Percentiles rank a stretch among this genome's conserved stretches.
These are phyloP conservation scores for Leishmania major DNA, from an alignment of 208 protist species.

Conservation along the genomic window DNA sequence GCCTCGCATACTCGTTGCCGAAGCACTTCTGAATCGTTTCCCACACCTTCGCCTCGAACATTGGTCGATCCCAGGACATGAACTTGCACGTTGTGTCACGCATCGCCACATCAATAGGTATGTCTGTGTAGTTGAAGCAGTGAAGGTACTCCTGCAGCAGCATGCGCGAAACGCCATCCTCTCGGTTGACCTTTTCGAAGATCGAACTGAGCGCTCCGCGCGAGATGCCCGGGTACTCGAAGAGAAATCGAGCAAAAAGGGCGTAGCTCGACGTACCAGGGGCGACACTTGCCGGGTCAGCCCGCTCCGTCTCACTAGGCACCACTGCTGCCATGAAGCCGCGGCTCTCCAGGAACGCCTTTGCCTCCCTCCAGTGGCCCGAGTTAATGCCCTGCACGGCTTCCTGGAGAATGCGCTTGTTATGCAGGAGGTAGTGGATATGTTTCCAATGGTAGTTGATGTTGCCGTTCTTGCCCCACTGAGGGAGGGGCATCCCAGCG, in stretches of 20 bases:
- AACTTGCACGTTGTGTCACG: slow-evolving; percentile 89
- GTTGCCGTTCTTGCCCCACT: slow-evolving; percentile 31
- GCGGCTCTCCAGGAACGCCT: slow-evolving; percentile 58
- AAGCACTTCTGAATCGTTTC: slow-evolving; percentile 76
- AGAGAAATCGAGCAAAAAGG: slow-evolving; percentile 74
- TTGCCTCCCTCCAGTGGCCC: slow-evolving; percentile 73
- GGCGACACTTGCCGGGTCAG: slow-evolving; percentile 11
- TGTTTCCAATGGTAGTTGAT: slow-evolving; percentile 90
- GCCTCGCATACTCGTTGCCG: slow-evolving; percentile 72
- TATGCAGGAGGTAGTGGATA: slow-evolving; percentile 76
- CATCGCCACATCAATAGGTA: slow-evolving; percentile 85
- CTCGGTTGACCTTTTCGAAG: slow-evolving; percentile 79
- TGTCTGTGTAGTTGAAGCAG: slow-evolving; percentile 67
- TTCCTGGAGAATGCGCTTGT: slow-evolving; percentile 73
- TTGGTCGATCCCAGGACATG: slow-evolving; percentile 88
- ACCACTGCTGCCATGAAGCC: slow-evolving; percentile 37
- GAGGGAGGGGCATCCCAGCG: slow-evolving; percentile 10
- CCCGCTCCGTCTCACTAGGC: slow-evolving; percentile 28
- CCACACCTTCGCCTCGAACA: slow-evolving; percentile 90
- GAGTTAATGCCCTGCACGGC: slow-evolving; percentile 62
- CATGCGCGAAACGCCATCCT: slow-evolving; percentile 46
- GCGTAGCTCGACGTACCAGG: slow-evolving; percentile 37
- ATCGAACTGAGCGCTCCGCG: slow-evolving; percentile 67
- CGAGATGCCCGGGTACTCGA: slow-evolving; percentile 66
- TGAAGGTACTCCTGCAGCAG: slow-evolving; percentile 75